Base-by-base conservation (phyloP, 345 rosid species). In the Streptanthus diversifolius region DNA sequence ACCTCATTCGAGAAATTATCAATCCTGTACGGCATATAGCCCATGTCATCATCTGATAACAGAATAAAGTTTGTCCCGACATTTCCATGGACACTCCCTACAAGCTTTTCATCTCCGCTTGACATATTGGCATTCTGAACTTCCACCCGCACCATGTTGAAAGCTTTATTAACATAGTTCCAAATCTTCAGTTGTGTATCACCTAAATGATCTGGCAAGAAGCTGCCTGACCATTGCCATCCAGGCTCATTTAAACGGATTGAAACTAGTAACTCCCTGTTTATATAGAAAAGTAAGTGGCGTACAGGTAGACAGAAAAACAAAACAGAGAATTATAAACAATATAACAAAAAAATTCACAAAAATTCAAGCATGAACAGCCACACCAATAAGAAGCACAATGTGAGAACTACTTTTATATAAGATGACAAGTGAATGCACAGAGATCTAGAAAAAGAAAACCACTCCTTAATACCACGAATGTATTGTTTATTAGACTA, bases 1-100 rank as follows among this genome's bases (percentile, higher is more conserved):
- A 93, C 98, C 98, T 93, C 98, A 79, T 85, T 93, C 0, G 97
- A 87, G 86, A 93, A 90, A 85, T 93, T 93, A 80, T 90, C 98
- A 45, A 93, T 85, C 82, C 98, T 88, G 83, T 89, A 93, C 37
- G 98, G 96, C 96, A 90, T 90, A 71, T 86, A 93, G 15, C 90
- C 95, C 64, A 90, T 86, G 78, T 90, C 89, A 73, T 93, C 97
- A 77, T 90, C 96, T 33, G 98, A 90, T 72, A 93, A 76, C 18
- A 93, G 90, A 77, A 93, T 89, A 77, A 93, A 80, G 85, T 84
- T 88, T 54, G 98, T 93, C 71, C 97, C 96, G 10, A 86, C 85
- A 76, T 82, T 86, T 70, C 90, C 92, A 62, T 82, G 87, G 57
- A 89, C 86, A 60, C 82, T 87, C 72, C 90, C 96, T 62, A 81